Base-by-base conservation (phyloP, 192 early-diverging fungal genomes). In the Radiomyces spectabilis region DNA sequence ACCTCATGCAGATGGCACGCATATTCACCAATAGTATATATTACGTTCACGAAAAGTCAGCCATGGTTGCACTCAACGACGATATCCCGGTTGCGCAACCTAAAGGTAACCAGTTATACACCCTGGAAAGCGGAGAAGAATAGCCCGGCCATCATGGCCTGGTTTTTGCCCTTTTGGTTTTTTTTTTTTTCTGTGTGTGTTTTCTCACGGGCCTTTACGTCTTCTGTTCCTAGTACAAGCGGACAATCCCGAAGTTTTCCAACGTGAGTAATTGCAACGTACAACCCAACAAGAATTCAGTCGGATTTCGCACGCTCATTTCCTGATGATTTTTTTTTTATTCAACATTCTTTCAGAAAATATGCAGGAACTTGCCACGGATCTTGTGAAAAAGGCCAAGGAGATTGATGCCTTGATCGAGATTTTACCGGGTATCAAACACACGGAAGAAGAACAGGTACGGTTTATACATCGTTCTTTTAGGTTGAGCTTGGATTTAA, bases 1-100 rank as follows among this genome's bases (percentile, higher is more conserved):
- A 16, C 26, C 16, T 43, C 19, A n/a, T 41, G 12, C 52, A 78
- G 61, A 60, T 74, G 65, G 69, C 76, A 12, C 50, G 71, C 18
- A 69, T 78, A 55, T 78, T 78, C 49, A 66, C 71, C 51, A 75
- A 74, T 42, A 75, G 73, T 18, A 74, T 78, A 35, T 65, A 78
- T 51, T 74, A 78, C 59, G 69, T 78, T 29, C 59, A 69, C 46
- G 53, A 61, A 27, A 69, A 63, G 33, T 61, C 67, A 41, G 40
- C 41, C 40, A 69, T 69, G 67, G 61, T 39, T 5, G 50, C 63
- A 26, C 58, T 75, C 5, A 67, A 72, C 32, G 51, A 52, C 3
- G 52, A 74, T 22, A 63, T 78, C 10, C 73, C 76, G 15, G 62
- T 78, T 30, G 54, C 72, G 41, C 63, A 57, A 24, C 68, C 63